Evolutionary conservation across 768 basidiomycete species (phyloP), one percentile per base, ranked within the genome.

Genomic region (Boletus subcaerulescens): DNA sequence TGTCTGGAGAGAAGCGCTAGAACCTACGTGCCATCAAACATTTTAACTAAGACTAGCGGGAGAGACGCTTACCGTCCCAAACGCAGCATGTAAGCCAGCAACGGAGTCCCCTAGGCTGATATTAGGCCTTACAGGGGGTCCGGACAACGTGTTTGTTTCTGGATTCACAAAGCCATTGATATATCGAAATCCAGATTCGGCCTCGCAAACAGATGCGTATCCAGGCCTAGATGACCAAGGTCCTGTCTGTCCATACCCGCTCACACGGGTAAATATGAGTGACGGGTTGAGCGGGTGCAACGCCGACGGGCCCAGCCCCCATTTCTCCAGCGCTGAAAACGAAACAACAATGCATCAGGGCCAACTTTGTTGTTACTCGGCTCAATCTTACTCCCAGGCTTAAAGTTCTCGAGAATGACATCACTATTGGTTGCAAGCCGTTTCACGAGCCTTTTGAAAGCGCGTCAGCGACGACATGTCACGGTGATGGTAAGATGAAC

Each of bases 211-310:
- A 5, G 86, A 85, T 3, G 87, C 86, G 57, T 84, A 89, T 18
- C 87, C 86, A 6, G 86, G 85, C 12, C 85, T 79, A 18, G 80
- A 76, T 0, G 83, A 77, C 86, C 86, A 88, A 20, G 87, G 86
- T 2, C 86, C 87, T 0, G 84, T 87, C 61, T 89, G 87, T 3
- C 87, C 86, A 59, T 87, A 89, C 9, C 87, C 86, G 58, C 85
- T 86, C 20, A 89, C 84, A 58, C 94, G 91, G 8, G 93, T 96
- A 65, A 91, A 94, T 62, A 98, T 91, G 53, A 98, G 79, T 49
- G 84, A 86, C 0, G 92, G 89, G 61, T 96, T 95, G 56, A 84
- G 82, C n/a, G 82, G 84, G 20, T 80, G 81, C 5, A 88, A 65
- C 50, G 77, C 76, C 12, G 70, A 70, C 3, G 85, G 85, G 6